Conservation (phyloP, 192 early-diverging fungal species). For the Umbelopsis isabellina region DNA sequence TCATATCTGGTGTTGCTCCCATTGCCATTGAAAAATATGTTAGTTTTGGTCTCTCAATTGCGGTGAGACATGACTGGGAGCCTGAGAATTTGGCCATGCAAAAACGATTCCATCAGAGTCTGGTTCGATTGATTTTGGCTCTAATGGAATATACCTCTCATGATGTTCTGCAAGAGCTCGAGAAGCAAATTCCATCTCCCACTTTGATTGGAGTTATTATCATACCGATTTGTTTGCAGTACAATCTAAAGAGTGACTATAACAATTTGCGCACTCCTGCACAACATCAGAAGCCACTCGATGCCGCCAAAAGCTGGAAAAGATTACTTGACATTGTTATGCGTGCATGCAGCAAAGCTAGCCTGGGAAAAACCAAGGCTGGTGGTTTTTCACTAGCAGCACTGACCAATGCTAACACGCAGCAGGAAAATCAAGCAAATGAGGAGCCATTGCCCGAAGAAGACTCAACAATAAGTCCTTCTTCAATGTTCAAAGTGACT, state of each 20-base stretch:
- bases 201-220: conserved; percentile 51
- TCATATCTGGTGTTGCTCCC: conserved; percentile 36
- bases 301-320: conserved; percentile 32
- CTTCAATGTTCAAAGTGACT: conserved; percentile 29
- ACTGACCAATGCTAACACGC: conserved; percentile 1
- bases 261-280: background rate
- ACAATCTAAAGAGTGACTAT: conserved; percentile 35
- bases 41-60: conserved; percentile 39
- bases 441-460: conserved; percentile 17
- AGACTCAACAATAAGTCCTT: conserved; percentile 24
- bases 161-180: conserved; percentile 50
- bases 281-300: background rate
- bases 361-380: conserved; percentile 18
- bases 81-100: conserved; percentile 32
- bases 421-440: background rate
- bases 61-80: conserved; percentile 47
- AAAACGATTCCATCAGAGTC: conserved; percentile 41
- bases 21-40: conserved; percentile 49
- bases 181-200: conserved; percentile 45
- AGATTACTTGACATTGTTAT: conserved; percentile 26
- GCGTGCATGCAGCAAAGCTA: conserved; percentile 34
- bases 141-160: conserved; percentile 50
- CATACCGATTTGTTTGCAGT: conserved; percentile 54
- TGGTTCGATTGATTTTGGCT: conserved; percentile 54
- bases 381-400: conserved; percentile 31